These are phyloP conservation scores for Pestalotiopsis sp. DNA, from an alignment of 2,329 filamentous ascomycete genomes.

Conservation along the genomic window DNA sequence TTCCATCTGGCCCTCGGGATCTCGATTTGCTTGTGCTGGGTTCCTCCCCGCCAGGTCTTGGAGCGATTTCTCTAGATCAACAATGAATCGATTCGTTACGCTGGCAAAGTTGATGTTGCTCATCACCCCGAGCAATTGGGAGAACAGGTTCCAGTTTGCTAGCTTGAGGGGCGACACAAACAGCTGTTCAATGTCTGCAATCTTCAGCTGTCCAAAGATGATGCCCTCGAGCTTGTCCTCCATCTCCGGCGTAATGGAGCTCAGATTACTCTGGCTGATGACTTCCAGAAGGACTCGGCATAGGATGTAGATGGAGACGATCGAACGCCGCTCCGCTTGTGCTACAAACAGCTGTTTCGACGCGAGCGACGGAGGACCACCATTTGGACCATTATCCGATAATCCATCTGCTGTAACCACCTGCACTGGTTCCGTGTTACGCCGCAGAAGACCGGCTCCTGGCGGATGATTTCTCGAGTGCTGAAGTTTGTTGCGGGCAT, in stretches of 20 bases:
- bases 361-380: constrained; percentile 39
- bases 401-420: constrained; percentile 32
- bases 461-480: constrained; percentile 46
- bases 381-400: constrained; percentile 31
- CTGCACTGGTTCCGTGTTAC: constrained; percentile 74
- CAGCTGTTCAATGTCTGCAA: constrained; percentile 80
- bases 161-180: constrained; percentile 78
- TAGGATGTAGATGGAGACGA: constrained; percentile 92
- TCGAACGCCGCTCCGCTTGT: constrained; percentile 85
- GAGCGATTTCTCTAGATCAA: constrained; percentile 77
- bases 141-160: constrained; percentile 95
- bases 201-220: constrained; percentile 93
- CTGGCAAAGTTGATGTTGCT: constrained; percentile 87
- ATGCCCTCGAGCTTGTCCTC: constrained; percentile 93
- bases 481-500: constrained; percentile 62
- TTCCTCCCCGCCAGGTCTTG: constrained; percentile 75
- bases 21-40: constrained; percentile 58
- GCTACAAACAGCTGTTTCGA: constrained; percentile 71
- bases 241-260: constrained; percentile 85
- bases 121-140: constrained; percentile 92
- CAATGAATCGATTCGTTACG: constrained; percentile 79
- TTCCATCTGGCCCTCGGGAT: constrained; percentile 80
- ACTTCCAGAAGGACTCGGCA: constrained; percentile 94
- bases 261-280: constrained; percentile 83
- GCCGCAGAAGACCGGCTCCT: constrained; percentile 57